These are phyloP conservation scores for Metschnikowia reukaufii DNA, from an alignment of 805 yeast genomes.

Conservation along the genomic window DNA sequence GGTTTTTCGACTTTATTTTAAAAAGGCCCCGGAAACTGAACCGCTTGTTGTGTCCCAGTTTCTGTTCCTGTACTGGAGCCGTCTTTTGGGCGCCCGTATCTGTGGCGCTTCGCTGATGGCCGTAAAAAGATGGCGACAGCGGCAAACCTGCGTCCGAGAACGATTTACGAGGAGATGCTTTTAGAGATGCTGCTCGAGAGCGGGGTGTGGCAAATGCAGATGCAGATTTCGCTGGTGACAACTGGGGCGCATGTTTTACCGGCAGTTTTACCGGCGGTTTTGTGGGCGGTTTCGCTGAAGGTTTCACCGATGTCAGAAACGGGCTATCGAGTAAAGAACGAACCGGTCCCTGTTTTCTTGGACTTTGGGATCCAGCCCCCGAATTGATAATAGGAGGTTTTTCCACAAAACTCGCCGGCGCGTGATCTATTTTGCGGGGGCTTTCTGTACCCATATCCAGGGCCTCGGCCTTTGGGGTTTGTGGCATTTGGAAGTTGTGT, in stretches of 20 bases:
- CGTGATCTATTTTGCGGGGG: too few species aligned
- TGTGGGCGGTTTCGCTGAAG: not conserved
- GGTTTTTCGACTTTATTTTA: conserved; percentile 36
- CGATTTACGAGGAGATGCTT: conserved; percentile 1
- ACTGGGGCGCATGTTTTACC: not conserved
- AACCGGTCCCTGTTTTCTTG: conserved; percentile 7
- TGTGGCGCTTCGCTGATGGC: conserved; percentile 2
- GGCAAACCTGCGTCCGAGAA: conserved; percentile 1
- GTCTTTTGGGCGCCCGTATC: not conserved
- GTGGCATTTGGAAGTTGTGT: not conserved
- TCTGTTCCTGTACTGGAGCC: not conserved
- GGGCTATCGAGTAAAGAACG: conserved; percentile 15
- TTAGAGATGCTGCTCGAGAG: not conserved
- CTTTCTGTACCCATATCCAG: not conserved
- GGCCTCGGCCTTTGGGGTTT: not conserved
- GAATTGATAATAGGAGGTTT: too few species aligned
- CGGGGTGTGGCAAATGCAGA: conserved; percentile 14
- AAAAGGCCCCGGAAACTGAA: conserved; percentile 42
- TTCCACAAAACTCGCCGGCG: too few species aligned
- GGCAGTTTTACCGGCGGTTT: not conserved
- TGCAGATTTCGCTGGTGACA: conserved; percentile 6
- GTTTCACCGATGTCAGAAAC: conserved; percentile 2
- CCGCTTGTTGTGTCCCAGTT: conserved; percentile 25
- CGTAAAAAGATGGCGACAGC: not conserved
- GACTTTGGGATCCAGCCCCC: too few species aligned